A percentile compares a stretch with the other conserved stretches of the same genome.
Conservation (phyloP, 805 yeast species). For the Maudiozyma saulgeensis region DNA sequence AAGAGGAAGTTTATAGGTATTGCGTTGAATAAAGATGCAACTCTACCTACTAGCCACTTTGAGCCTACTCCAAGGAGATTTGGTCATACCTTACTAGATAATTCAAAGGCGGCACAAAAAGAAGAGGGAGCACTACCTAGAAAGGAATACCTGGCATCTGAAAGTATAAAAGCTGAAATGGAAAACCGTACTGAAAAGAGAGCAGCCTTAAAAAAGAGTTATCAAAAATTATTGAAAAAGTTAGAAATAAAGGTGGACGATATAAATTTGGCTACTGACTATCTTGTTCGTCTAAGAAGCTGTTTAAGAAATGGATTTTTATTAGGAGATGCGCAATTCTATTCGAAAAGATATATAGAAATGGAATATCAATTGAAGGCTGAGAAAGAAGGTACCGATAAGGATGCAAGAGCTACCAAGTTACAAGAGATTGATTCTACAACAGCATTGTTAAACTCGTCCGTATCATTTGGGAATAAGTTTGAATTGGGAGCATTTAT, state of each 20-base stretch:
- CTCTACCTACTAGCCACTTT: constrained; percentile 83
- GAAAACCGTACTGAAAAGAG: constrained; percentile 36
- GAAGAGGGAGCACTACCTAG: constrained; percentile 59
- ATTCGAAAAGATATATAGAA: constrained; percentile 44
- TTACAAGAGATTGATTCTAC: constrained; percentile 10
- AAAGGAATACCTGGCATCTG: constrained; percentile 52
- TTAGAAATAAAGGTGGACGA: constrained; percentile 21
- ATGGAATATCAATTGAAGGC: constrained; percentile 36
- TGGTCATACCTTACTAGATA: constrained; percentile 56
- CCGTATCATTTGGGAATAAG: constrained; percentile 22
- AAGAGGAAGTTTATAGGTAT: constrained; percentile 84
- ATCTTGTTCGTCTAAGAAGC: constrained; percentile 47
- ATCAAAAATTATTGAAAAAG: constrained; percentile 20
- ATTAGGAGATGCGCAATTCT: constrained; percentile 45
- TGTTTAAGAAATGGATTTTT: constrained; percentile 51
- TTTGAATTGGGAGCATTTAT: constrained; percentile 15
- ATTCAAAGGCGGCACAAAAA: constrained; percentile 35
- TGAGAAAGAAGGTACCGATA: constrained; percentile 30
- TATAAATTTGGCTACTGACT: constrained; percentile 34
- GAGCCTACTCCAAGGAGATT: constrained; percentile 81
- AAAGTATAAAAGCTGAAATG: constrained; percentile 36
- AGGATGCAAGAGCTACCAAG: constrained; percentile 21
- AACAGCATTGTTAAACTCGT: constrained; percentile 9
- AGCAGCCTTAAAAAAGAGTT: constrained; percentile 21
- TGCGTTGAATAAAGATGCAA: constrained; percentile 52